Conservation (phyloP, 2,329 filamentous ascomycete species). For the Hawksworthiomyces lignivorus region DNA sequence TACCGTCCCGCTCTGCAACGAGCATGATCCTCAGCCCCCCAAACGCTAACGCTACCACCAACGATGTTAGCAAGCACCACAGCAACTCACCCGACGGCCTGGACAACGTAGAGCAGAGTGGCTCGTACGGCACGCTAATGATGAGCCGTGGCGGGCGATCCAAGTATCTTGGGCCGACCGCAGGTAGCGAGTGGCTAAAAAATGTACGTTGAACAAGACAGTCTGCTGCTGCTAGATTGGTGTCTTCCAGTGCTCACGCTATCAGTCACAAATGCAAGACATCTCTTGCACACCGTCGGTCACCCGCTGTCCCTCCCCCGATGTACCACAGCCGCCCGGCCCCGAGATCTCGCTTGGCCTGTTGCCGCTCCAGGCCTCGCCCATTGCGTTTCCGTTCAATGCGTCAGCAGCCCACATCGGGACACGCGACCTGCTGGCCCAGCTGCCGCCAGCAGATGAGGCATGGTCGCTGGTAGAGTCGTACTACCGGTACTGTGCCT, state of each 20-base stretch:
- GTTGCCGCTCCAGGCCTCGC: background rate
- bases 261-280: constrained; percentile 6
- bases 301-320: constrained; percentile 1
- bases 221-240: too few species aligned
- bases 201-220: background rate
- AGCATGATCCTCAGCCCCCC: background rate
- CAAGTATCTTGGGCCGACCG: constrained; percentile 8
- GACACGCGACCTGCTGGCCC: constrained; percentile 1
- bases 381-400: background rate
- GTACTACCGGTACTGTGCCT: constrained; percentile 9
- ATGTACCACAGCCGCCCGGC: background rate
- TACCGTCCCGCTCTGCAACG: too few species aligned
- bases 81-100: background rate
- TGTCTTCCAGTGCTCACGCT: too few species aligned
- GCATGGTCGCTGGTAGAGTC: constrained; percentile 6
- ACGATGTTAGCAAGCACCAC: background rate
- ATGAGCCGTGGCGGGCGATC: constrained; percentile 6
- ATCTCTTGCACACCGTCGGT: background rate
- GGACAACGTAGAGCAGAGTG: background rate
- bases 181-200: constrained; percentile 9
- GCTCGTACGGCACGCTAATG: constrained; percentile 8
- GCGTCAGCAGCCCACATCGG: background rate
- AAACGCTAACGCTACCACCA: background rate
- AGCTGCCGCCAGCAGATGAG: constrained; percentile 4
- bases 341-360: background rate